Percentiles rank a stretch among this genome's conserved stretches.
phyloP scores from a whole-genome alignment of 208 protist species.

The Trypanosoma caninum region DNA sequence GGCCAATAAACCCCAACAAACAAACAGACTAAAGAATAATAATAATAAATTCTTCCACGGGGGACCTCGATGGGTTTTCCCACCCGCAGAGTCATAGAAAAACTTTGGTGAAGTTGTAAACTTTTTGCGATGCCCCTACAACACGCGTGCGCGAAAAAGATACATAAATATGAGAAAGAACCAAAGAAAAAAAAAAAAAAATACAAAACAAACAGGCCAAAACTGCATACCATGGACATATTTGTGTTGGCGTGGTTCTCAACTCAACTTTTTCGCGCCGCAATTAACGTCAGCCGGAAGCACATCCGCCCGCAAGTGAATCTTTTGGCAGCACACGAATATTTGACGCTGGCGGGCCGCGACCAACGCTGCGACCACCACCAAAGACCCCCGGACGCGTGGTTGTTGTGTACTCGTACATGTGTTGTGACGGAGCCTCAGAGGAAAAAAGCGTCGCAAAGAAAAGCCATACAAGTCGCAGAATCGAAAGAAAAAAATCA shows the following conservation, averaged over 20 bases:
- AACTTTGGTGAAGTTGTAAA: conserved; percentile 5
- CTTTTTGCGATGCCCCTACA: no score
- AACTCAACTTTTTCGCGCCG: not conserved
- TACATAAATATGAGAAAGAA: not conserved
- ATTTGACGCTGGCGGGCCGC: conserved; percentile 30
- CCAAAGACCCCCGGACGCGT: conserved; percentile 19
- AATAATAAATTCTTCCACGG: conserved; percentile 43
- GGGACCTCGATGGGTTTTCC: conserved; percentile 33
- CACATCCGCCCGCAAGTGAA: conserved; percentile 28
- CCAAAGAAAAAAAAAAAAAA: not conserved
- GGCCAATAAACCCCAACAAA: no score
- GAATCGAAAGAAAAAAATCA: conserved; percentile 41
- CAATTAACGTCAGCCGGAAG: conserved; percentile 28
- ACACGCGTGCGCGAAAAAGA: no score
- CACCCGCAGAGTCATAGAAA: conserved; percentile 38
- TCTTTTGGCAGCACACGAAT: conserved; percentile 49
- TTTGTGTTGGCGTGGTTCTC: not conserved
- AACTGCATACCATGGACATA: not conserved
- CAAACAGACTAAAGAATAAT: not conserved
- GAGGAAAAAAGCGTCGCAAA: conserved; percentile 61
- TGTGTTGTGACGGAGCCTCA: conserved; percentile 32
- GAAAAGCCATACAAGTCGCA: conserved; percentile 52
- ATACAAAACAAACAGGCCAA: not conserved
- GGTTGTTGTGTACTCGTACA: conserved; percentile 28
- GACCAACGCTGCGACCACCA: conserved; percentile 26